These are phyloP conservation scores for Psilocybe tampanensis DNA, from an alignment of 768 basidiomycete genomes.

Conservation along the genomic window DNA sequence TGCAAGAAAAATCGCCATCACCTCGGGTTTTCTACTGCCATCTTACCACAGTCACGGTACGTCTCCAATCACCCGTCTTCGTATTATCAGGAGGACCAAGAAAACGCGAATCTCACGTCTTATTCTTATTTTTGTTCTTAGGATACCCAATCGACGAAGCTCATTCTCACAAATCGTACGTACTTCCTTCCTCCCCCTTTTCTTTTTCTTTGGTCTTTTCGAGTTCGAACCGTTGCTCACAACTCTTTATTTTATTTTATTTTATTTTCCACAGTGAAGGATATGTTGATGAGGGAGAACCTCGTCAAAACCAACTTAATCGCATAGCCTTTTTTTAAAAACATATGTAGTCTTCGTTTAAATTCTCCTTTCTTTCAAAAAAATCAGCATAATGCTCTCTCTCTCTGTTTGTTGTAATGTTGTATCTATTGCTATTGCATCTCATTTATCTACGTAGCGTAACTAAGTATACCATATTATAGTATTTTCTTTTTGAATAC, in stretches of 20 bases:
- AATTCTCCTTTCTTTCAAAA: too few species aligned
- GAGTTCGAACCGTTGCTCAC: too few species aligned
- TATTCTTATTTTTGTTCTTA: constrained; percentile 23
- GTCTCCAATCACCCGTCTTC: constrained; percentile 20
- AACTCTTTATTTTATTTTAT: constrained; percentile 6
- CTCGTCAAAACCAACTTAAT: constrained; percentile 43
- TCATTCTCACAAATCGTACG: constrained; percentile 51
- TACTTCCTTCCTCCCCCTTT: constrained; percentile 9
- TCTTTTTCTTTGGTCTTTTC: too few species aligned
- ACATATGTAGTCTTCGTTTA: too few species aligned
- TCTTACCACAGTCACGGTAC: constrained; percentile 67
- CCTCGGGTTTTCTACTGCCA: constrained; percentile 64
- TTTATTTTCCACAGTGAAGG: constrained; percentile 37
- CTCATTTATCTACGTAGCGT: too few species aligned
- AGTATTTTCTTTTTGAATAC: too few species aligned
- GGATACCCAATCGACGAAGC: constrained; percentile 59
- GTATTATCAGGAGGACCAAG: too few species aligned
- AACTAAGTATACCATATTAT: too few species aligned
- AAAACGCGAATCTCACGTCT: constrained; percentile 6
- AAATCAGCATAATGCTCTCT: too few species aligned
- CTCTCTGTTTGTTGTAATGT: too few species aligned
- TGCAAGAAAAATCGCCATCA: constrained; percentile 43
- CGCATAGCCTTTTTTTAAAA: too few species aligned
- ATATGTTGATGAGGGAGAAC: constrained; percentile 47
- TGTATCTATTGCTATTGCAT: too few species aligned